phyloP scores from a whole-genome alignment of 441 rosid species.

The Dalechampia spathulata region DNA sequence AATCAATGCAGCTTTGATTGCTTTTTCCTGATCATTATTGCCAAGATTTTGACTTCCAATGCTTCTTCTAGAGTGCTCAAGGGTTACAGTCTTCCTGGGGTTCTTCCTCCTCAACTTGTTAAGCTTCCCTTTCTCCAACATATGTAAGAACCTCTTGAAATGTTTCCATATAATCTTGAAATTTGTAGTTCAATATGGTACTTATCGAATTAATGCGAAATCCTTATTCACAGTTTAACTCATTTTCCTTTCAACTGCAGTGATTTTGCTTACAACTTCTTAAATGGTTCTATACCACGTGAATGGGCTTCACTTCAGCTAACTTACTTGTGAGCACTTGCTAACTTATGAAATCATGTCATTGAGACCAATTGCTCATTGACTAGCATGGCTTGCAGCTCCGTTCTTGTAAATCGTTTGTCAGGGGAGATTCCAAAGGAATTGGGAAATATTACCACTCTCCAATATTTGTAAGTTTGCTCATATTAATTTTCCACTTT shows the following conservation, averaged over 20 bases:
- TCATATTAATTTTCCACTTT: conserved; percentile 11
- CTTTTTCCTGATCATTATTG: neutral
- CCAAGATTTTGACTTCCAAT: neutral
- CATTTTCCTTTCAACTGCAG: conserved; percentile 23
- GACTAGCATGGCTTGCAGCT: conserved; percentile 33
- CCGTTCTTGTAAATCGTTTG: conserved; percentile 68
- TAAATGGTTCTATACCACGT: conserved; percentile 59
- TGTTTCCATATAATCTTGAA: neutral
- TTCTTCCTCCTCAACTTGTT: conserved; percentile 58
- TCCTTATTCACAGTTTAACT: neutral
- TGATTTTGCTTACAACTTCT: conserved; percentile 74
- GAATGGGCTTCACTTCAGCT: conserved; percentile 55
- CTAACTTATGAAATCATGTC: conserved; percentile 5
- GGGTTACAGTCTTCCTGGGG: conserved; percentile 68
- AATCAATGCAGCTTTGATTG: neutral
- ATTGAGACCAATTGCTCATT: conserved; percentile 2
- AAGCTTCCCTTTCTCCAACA: conserved; percentile 61
- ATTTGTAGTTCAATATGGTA: neutral
- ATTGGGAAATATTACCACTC: conserved; percentile 51
- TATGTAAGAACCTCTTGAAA: conserved; percentile 42
- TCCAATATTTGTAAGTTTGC: conserved; percentile 57
- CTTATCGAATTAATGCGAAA: neutral
- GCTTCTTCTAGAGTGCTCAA: conserved; percentile 48
- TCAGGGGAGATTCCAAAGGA: conserved; percentile 73
- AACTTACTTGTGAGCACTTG: conserved; percentile 23